Conservation (phyloP, 345 rosid species). For the Salix suchowensis region DNA sequence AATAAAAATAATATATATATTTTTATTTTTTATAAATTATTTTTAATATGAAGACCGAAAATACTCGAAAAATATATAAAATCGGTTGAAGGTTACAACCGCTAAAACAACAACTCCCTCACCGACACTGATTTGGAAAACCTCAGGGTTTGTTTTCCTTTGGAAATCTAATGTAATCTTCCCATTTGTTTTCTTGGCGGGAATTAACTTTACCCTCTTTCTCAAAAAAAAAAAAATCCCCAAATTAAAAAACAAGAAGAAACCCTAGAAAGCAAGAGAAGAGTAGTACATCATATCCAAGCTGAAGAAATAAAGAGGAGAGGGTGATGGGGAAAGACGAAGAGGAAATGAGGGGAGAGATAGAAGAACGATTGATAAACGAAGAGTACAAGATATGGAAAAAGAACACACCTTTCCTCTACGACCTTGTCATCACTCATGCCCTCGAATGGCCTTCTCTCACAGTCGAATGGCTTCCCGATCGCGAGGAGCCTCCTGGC, state of each 20-base stretch:
- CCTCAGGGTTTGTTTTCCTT: not conserved
- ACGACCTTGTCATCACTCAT: slow-evolving; percentile 91
- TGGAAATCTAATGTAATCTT: not conserved
- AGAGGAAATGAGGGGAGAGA: slow-evolving; percentile 93
- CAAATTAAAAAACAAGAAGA: not conserved
- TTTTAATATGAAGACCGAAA: too few species aligned
- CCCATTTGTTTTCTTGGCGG: slow-evolving; percentile 3
- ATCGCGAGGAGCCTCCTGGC: slow-evolving; percentile 90
- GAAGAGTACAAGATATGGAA: slow-evolving; percentile 99
- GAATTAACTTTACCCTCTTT: not conserved
- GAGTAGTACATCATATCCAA: not conserved
- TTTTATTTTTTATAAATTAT: too few species aligned
- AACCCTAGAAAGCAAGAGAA: not conserved
- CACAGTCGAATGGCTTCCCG: slow-evolving; percentile 95
- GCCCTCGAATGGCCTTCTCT: slow-evolving; percentile 99
- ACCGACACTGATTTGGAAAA: not conserved
- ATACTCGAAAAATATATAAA: too few species aligned
- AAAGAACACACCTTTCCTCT: slow-evolving; percentile 96
- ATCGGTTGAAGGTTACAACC: too few species aligned
- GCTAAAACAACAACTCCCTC: too few species aligned
- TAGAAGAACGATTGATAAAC: slow-evolving; percentile 85
- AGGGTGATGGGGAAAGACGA: slow-evolving; percentile 81
- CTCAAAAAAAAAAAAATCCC: not conserved
- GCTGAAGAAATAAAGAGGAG: not conserved
- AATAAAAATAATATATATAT: too few species aligned